Evolutionary conservation across 2,329 filamentous ascomycete species (phyloP), one percentile per base, ranked within the genome.

Genomic region (Colletotrichum tofieldiae): DNA sequence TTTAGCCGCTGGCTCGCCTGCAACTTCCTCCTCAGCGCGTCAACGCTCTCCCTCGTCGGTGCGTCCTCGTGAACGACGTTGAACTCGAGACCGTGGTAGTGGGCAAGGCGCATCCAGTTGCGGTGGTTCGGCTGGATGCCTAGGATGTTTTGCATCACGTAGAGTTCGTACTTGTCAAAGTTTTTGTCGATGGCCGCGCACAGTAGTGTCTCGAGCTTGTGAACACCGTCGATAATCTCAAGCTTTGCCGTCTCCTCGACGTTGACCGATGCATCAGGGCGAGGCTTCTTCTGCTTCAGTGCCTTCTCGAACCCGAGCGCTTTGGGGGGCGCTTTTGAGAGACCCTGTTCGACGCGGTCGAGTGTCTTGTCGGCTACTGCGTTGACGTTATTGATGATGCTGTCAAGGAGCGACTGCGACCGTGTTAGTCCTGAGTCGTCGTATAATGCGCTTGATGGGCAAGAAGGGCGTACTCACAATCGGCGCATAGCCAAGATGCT

Each of bases 351-450:
- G 75, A 98, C 91, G 73, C 93, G 94, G 78, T 94, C 94, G 78
- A 98, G 92, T 65, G 94, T 95, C 81, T 93, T 93, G 83, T 97
- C 96, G 78, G 96, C 93, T 78, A 98, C 90, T 78, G 96, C 94
- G 85, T 98, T 99, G 82, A 98, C 91, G 67, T 93, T 93, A 86
- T 98, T 98, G 85, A 98, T 98, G 77, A 98, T 95, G 84, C 98
- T 96, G 89, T 99, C 96, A 79, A 99, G 93, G 52, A 99, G 90
- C 73, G 93, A 93, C 95, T 98, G 78, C 35, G 54, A 23, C 16
- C 49, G 45, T 55, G 68, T 39, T 54, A 55, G 63, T 75, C 67
- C 47, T 20, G 8, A 7, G 35, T 70, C 67, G 69, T 41, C 52
- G 66, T 55, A 54, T 37, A 8, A 59, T 56, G 32, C 54, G 41